Evolutionary conservation across 2,329 filamentous ascomycete genomes (phyloP).

Genomic region (Podosphaera fusca): DNA sequence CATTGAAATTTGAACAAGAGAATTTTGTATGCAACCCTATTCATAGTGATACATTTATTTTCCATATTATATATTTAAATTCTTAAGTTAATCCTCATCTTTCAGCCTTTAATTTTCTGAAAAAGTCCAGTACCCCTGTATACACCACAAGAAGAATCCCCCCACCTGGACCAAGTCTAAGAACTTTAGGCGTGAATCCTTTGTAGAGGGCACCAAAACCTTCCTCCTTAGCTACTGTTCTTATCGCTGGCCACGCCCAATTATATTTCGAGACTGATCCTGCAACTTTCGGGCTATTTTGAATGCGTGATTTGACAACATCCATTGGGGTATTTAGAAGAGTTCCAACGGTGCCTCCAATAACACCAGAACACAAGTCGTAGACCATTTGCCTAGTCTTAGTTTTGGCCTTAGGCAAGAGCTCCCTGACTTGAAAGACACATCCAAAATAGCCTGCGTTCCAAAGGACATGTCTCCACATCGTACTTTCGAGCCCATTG

Average conservation of each 20-base stretch:
- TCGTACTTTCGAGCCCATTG: constrained; percentile 85
- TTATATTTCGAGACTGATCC: constrained; percentile 84
- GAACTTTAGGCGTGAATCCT: constrained; percentile 89
- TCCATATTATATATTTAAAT: background rate
- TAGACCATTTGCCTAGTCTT: constrained; percentile 67
- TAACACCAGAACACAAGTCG: constrained; percentile 63
- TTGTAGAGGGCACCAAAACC: constrained; percentile 87
- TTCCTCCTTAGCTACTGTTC: constrained; percentile 77
- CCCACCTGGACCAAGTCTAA: constrained; percentile 44
- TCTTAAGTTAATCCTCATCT: constrained; percentile 1
- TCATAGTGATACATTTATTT: background rate
- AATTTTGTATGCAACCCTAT: no score
- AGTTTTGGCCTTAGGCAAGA: constrained; percentile 59
- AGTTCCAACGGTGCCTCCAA: constrained; percentile 80
- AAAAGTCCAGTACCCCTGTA: constrained; percentile 81
- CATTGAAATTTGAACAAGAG: no score
- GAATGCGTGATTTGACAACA: constrained; percentile 93
- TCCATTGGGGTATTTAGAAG: constrained; percentile 90
- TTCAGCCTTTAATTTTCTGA: constrained; percentile 35
- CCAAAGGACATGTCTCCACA: constrained; percentile 91
- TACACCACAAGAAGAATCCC: constrained; percentile 60
- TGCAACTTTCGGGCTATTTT: constrained; percentile 71
- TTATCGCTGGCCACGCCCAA: constrained; percentile 82
- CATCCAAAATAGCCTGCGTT: constrained; percentile 94
- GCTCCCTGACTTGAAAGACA: constrained; percentile 83